These are phyloP conservation scores for Insectozyma bohioensis DNA, from an alignment of 1,139 yeast species.

Conservation along the genomic window DNA sequence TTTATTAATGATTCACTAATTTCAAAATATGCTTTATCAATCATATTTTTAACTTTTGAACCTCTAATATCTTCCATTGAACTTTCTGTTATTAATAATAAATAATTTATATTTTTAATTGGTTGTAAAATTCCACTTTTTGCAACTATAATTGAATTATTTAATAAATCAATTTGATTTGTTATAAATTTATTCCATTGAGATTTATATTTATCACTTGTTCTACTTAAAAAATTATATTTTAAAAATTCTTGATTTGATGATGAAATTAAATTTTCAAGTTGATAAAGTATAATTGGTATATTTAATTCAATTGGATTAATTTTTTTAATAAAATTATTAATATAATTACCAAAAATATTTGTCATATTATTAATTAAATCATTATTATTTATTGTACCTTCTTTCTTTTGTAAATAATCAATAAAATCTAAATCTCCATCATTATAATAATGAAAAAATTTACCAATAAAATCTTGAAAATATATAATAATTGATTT, in stretches of 20 bases:
- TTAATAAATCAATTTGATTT: conserved; percentile 53
- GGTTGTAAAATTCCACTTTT: conserved; percentile 41
- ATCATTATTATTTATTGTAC: conserved; percentile 43
- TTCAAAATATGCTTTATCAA: conserved; percentile 42
- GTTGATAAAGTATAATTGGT: conserved; percentile 37
- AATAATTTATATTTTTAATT: conserved; percentile 34
- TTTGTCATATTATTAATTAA: conserved; percentile 50
- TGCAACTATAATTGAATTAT: conserved; percentile 47
- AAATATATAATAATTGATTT: conserved; percentile 42
- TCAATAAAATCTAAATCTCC: conserved; percentile 46
- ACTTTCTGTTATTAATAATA: conserved; percentile 36
- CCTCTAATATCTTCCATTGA: conserved; percentile 26
- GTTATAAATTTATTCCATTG: conserved; percentile 64
- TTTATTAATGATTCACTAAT: conserved; percentile 36
- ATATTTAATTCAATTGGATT: conserved; percentile 38
- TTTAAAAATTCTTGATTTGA: conserved; percentile 68
- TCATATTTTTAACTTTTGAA: conserved; percentile 29
- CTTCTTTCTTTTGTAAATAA: conserved; percentile 38
- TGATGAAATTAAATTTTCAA: conserved; percentile 34
- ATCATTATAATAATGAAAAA: conserved; percentile 67
- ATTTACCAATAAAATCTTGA: conserved; percentile 61
- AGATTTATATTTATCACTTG: conserved; percentile 50
- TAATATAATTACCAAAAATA: conserved; percentile 53
- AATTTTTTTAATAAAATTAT: conserved; percentile 35
- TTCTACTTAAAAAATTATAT: conserved; percentile 49